Conservation (phyloP, 192 early-diverging fungal species). For the Gryganskiella cystojenkinii region DNA sequence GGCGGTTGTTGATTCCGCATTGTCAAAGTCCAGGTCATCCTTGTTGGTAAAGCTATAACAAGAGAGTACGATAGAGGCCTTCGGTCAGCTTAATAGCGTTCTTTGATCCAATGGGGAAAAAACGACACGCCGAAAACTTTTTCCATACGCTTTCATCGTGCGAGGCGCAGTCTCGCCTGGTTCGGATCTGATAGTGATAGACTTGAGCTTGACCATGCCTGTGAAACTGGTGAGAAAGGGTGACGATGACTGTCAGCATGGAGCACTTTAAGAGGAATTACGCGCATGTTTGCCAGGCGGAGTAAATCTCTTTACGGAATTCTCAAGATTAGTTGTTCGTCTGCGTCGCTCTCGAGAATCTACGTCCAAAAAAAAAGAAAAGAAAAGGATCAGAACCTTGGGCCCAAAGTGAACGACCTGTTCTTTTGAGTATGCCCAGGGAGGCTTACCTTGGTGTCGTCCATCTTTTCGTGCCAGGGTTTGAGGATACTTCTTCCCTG, state of each 20-base stretch:
- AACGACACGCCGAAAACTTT: too few species aligned
- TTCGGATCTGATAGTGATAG: conserved; percentile 81
- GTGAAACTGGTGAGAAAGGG: conserved; percentile 71
- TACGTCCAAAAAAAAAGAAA: conserved; percentile 30
- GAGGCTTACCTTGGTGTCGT: conserved; percentile 67
- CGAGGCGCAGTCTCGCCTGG: conserved; percentile 69
- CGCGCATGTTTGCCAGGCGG: too few species aligned
- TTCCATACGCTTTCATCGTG: conserved; percentile 80
- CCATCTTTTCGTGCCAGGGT: conserved; percentile 83
- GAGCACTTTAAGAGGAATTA: not conserved
- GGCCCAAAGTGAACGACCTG: too few species aligned
- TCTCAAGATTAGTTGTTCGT: conserved; percentile 90
- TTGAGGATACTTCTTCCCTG: conserved; percentile 83
- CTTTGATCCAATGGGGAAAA: too few species aligned
- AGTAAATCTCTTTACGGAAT: too few species aligned
- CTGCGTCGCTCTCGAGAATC: conserved; percentile 83
- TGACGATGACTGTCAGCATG: not conserved
- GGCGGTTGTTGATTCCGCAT: conserved; percentile 69
- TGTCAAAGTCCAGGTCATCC: conserved; percentile 93
- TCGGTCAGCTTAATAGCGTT: too few species aligned
- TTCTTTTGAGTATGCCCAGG: too few species aligned
- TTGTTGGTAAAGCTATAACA: conserved; percentile 83
- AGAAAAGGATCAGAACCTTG: not conserved
- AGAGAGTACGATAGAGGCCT: not conserved
- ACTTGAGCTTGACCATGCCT: conserved; percentile 89